Conservation (phyloP, 169 alveolate genomes). For the Cryptosporidium viatorum region DNA sequence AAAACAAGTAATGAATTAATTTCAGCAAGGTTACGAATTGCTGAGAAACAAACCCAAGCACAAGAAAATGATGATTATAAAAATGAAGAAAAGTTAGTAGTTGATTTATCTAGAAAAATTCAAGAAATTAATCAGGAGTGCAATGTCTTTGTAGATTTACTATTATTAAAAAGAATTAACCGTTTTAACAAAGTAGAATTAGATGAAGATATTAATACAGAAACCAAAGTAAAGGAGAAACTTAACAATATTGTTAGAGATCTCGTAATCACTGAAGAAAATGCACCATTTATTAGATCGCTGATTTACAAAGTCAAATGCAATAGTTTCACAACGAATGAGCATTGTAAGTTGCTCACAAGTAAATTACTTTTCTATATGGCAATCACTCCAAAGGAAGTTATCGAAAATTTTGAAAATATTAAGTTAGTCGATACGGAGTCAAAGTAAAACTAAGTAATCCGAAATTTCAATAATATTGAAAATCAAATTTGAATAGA, state of each 20-base stretch:
- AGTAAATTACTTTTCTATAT: slow-evolving; percentile 26
- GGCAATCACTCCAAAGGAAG: slow-evolving; percentile 41
- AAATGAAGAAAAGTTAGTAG: not conserved
- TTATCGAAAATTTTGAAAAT: slow-evolving; percentile 23
- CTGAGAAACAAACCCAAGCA: not conserved
- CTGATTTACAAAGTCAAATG: slow-evolving; percentile 16
- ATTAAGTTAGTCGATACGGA: not conserved
- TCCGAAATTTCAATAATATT: not conserved
- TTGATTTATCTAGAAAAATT: not conserved
- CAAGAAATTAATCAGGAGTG: not conserved
- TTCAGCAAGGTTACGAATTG: not conserved
- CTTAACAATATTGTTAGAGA: not conserved
- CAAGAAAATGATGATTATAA: not conserved
- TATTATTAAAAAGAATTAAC: slow-evolving; percentile 12
- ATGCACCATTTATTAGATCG: slow-evolving; percentile 53
- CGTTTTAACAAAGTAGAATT: not conserved
- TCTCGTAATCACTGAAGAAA: slow-evolving; percentile 1
- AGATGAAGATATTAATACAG: not conserved
- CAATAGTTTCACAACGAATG: not conserved
- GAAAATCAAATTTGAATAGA: not conserved
- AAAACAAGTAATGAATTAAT: not conserved
- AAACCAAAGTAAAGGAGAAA: not conserved
- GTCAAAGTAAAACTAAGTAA: not conserved
- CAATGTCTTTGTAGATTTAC: slow-evolving; percentile 23
- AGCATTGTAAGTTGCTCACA: slow-evolving; percentile 32